These are phyloP conservation scores for Bathelium albidoporum DNA, from an alignment of 495 filamentous ascomycete genomes.

Conservation along the genomic window DNA sequence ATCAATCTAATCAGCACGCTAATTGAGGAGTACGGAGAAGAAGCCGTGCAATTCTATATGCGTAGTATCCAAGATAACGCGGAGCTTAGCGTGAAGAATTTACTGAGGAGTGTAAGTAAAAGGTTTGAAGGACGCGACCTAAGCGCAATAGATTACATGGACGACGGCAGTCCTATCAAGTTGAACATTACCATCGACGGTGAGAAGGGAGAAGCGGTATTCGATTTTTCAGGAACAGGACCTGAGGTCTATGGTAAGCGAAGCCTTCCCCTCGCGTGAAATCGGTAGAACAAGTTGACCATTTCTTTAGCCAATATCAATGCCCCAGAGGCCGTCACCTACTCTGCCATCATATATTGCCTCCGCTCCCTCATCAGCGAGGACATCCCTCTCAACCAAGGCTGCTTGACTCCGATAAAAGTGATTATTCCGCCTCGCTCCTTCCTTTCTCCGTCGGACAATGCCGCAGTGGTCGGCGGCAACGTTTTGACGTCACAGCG, in stretches of 20 bases:
- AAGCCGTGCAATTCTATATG: conserved; percentile 96
- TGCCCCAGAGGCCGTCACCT: conserved; percentile 87
- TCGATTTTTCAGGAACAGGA: conserved; percentile 86
- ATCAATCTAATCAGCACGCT: conserved; percentile 79
- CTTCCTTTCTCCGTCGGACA: conserved; percentile 76
- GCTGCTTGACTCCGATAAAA: conserved; percentile 78
- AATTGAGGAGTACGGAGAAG: conserved; percentile 82
- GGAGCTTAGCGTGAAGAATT: conserved; percentile 68
- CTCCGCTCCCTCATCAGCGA: conserved; percentile 83
- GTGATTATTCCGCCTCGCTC: conserved; percentile 74
- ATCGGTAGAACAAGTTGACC: conserved; percentile 2
- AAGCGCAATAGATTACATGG: conserved; percentile 75
- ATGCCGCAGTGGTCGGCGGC: conserved; percentile 88
- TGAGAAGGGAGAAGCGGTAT: conserved; percentile 73
- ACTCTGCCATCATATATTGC: conserved; percentile 94
- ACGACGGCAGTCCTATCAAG: conserved; percentile 80
- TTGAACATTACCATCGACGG: conserved; percentile 77
- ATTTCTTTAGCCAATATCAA: conserved; percentile 61
- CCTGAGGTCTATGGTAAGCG: conserved; percentile 72
- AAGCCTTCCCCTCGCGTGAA: not conserved
- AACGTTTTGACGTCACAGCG: conserved; percentile 89
- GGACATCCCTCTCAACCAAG: conserved; percentile 95
- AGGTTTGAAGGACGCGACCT: conserved; percentile 70
- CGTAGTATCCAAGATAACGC: conserved; percentile 85
- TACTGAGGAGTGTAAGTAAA: conserved; percentile 70